Evolutionary conservation across 2,329 filamentous ascomycete genomes (phyloP), one percentile per base, ranked within the genome.

Genomic region (Colletotrichum salicis): DNA sequence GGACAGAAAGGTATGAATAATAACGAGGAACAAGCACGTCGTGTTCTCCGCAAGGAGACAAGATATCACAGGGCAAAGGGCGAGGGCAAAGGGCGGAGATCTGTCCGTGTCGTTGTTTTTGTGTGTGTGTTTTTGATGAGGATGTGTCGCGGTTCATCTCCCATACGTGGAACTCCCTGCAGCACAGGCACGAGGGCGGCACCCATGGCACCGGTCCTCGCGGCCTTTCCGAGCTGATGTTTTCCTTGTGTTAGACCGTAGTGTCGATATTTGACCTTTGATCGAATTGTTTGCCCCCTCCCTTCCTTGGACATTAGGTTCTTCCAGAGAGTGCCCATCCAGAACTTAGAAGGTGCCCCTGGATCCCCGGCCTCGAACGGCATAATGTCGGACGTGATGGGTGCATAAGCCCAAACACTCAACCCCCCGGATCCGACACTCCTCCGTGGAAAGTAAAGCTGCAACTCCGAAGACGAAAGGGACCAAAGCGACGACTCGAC

Each of bases 341-440:
- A 19, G 15, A 41, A 41, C 37, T 41, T 19, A 41, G 37, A 41
- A 19, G 37, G 2, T 19, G 37, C 37, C 41, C 13, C 37, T 41
- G 15, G 5, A 12, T 55, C 24, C 62, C 62, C 55, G 6, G 45
- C 35, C 15, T 41, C 51, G 45, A 56, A 45, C 27, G 48, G 67
- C 63, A 57, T 61, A 56, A 61, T 11, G 22, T 56, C 57, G 41
- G 64, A 63, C 58, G 48, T 54, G 54, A 45, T 19, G 41, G 15
- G 22, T 69, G 65, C 69, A 60, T 71, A 45, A 55, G 59, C 57
- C 58, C 68, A 57, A 68, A 62, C 41, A 54, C 56, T 35, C 63
- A 22, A 22, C 27, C 41, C 56, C 51, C 63, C 56, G 64, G 68
- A 56, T 62, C 68, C 68, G 57, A 67, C 29, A 33, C 52, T 55